phyloP scores from a whole-genome alignment of 768 basidiomycete genomes.

The Naematelia encephala region DNA sequence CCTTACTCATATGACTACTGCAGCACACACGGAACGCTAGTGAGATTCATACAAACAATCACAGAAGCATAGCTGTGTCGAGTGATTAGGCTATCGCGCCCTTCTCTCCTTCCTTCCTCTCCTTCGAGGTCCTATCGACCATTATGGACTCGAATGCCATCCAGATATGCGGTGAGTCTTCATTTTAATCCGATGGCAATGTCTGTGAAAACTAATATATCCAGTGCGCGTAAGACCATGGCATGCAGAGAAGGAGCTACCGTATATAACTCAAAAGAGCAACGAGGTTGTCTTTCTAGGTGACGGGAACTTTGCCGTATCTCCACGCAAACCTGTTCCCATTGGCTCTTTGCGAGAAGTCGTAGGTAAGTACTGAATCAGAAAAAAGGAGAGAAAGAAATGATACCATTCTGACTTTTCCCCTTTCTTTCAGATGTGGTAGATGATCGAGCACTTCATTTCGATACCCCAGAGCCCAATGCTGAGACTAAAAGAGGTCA shows the following conservation, averaged over 20 bases:
- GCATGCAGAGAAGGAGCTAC: constrained; percentile 74
- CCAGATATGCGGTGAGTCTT: constrained; percentile 43
- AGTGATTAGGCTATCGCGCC: too few species aligned
- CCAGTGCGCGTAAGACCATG: constrained; percentile 89
- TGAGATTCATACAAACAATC: too few species aligned
- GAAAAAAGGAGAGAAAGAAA: background rate
- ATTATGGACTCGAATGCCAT: constrained; percentile 43
- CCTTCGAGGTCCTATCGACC: background rate
- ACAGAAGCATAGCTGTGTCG: too few species aligned
- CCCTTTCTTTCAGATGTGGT: constrained; percentile 66
- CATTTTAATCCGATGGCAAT: background rate
- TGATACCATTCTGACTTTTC: background rate
- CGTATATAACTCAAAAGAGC: constrained; percentile 66
- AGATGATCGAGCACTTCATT: constrained; percentile 91
- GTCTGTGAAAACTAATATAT: constrained; percentile 7
- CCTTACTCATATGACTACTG: too few species aligned
- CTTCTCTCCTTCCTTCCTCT: background rate
- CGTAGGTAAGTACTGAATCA: constrained; percentile 36
- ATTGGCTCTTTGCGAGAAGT: constrained; percentile 43
- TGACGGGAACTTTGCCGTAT: constrained; percentile 72
- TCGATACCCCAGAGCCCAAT: constrained; percentile 90
- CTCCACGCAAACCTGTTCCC: constrained; percentile 23
- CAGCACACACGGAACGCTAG: too few species aligned
- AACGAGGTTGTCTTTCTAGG: constrained; percentile 65
- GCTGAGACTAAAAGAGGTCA: constrained; percentile 24